phyloP scores from a whole-genome alignment of 352 stramenopile species.

The Phytophthora capsici region DNA sequence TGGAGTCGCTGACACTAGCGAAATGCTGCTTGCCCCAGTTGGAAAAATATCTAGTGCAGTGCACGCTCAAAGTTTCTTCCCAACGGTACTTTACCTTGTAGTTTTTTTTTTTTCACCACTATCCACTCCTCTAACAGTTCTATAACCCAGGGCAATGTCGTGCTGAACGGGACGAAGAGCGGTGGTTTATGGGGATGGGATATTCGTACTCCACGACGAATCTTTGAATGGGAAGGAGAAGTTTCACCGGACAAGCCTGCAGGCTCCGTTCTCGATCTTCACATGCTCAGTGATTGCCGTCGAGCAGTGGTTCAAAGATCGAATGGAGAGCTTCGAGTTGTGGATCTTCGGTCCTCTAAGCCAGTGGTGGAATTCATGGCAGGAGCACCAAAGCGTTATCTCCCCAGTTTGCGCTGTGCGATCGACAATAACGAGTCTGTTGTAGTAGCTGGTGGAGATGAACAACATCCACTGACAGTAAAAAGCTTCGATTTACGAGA shows the following conservation, averaged over 20 bases:
- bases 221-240: conserved; percentile 31
- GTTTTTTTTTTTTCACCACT: neutral
- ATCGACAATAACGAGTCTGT: conserved; percentile 42
- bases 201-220: conserved; percentile 36
- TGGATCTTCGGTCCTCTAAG: conserved; percentile 55
- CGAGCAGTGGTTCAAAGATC: conserved; percentile 54
- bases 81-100: conserved; percentile 16
- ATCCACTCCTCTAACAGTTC: neutral
- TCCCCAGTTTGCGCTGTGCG: conserved; percentile 44
- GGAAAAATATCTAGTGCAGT: conserved; percentile 47
- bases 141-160: conserved; percentile 37
- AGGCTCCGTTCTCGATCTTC: conserved; percentile 42
- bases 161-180: conserved; percentile 58
- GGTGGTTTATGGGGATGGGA: conserved; percentile 63
- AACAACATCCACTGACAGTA: conserved; percentile 22
- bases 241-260: neutral
- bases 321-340: conserved; percentile 45
- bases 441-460: conserved; percentile 43
- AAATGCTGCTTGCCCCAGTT: conserved; percentile 24
- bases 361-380: conserved; percentile 42
- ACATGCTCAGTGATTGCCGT: conserved; percentile 48
- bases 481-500: conserved; percentile 40
- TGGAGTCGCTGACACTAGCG: conserved; percentile 3
- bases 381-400: conserved; percentile 36
- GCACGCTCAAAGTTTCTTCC: conserved; percentile 50